Evolutionary conservation across 805 yeast genomes (phyloP), one percentile per base, ranked within the genome.

Genomic region (Kluyveromyces aestuarii): DNA sequence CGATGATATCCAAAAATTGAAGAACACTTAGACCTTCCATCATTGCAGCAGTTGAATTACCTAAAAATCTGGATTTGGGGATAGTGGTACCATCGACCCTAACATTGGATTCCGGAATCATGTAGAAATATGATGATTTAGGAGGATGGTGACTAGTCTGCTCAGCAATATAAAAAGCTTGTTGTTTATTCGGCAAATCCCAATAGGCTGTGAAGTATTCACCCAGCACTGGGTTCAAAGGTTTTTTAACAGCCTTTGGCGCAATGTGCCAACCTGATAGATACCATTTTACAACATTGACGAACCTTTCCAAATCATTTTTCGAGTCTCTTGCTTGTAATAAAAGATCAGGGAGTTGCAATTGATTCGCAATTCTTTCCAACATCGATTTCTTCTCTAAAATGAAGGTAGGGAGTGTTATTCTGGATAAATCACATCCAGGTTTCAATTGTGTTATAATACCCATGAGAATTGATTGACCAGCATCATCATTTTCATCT

Each of bases 111-210:
- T 80, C 84, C 0, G 99, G 99, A 37, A 87, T 77, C 67, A 83
- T 72, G 64, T 87, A 93, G 62, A 89, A 93, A 67, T 91, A 93
- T 0, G 96, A 83, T 0, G 96, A 87, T 63, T 93, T 85, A 13
- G 99, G 99, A n/a, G 99, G 98, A 64, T 93, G 99, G 61, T 93
- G 99, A 33, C 96, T 86, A 0, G 97, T 90, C 66, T 93, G 99
- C 66, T 93, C 99, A 1, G 97, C 75, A 18, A 91, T 68, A 64
- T 91, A 93, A 63, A 77, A 91, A 0, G 96, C 96, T 46, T 76
- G 76, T 30, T 75, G 79, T 30, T 73, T 77, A 45, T 84, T 79
- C 10, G 90, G 81, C 42, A 88, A 69, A 58, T 89, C 93, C 99
- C 99, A 93, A 64, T 84, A 90, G 61, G 96, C 84, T 18, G 87